phyloP scores from a whole-genome alignment of 345 rosid genomes.

The Corymbia maculata region DNA sequence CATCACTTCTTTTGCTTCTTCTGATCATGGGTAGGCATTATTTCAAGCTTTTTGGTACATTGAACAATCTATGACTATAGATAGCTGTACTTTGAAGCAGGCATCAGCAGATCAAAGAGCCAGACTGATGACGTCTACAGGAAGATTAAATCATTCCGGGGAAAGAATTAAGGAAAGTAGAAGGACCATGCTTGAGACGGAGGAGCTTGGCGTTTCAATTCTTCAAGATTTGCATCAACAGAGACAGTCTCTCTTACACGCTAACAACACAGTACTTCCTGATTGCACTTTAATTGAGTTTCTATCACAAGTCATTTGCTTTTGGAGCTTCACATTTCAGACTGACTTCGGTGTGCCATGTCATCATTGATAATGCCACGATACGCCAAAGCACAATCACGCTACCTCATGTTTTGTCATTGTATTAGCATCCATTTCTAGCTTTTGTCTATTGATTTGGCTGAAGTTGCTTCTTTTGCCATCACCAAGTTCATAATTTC shows the following conservation, averaged over 20 bases:
- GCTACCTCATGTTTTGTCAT: neutral
- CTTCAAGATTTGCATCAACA: conserved; percentile 92
- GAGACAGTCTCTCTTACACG: conserved; percentile 74
- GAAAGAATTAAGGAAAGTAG: conserved; percentile 84
- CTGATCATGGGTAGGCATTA: neutral
- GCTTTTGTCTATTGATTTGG: neutral
- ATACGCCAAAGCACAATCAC: neutral
- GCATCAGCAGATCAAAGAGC: conserved; percentile 89
- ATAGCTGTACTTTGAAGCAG: conserved; percentile 10
- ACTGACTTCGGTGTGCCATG: neutral
- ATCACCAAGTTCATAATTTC: neutral
- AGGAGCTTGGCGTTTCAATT: conserved; percentile 95
- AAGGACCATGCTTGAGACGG: conserved; percentile 93
- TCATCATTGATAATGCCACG: neutral
- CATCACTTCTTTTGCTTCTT: neutral
- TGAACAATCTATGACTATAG: neutral
- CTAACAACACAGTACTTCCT: conserved; percentile 50
- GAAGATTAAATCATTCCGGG: conserved; percentile 47
- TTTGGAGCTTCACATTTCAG: neutral
- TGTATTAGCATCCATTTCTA: neutral
- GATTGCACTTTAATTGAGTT: neutral
- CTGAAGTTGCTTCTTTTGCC: neutral
- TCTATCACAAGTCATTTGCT: neutral
- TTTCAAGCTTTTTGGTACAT: neutral
- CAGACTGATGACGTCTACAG: conserved; percentile 79